Conservation (phyloP, 192 early-diverging fungal genomes). For the Martensiomyces pterosporus region DNA sequence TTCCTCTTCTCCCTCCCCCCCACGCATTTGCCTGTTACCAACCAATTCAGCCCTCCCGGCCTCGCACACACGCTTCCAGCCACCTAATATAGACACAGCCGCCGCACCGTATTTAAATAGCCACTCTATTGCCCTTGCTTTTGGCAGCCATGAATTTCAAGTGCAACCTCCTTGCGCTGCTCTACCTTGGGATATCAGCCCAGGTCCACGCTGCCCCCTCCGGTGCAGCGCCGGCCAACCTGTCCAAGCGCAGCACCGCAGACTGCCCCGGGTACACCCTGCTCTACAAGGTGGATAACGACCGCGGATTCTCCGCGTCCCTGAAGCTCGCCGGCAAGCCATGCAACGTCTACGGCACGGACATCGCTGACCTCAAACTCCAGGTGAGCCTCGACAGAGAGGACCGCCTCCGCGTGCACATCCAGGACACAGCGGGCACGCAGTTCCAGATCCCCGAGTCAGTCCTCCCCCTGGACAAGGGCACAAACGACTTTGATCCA, state of each 20-base stretch:
- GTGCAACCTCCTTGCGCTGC: slow-evolving; percentile 2
- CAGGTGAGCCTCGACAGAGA: slow-evolving; percentile 52
- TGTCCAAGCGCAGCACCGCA: not conserved
- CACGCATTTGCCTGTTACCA: too few relatives aligned
- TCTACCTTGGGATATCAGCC: not conserved
- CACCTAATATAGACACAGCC: too few relatives aligned
- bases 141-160: slow-evolving; percentile 6
- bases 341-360: slow-evolving; percentile 46
- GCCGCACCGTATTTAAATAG: too few relatives aligned
- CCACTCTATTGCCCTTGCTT: too few relatives aligned
- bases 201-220: not conserved
- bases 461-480: slow-evolving; percentile 20
- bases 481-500: slow-evolving; percentile 5
- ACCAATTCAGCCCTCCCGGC: too few relatives aligned
- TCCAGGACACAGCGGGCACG: slow-evolving; percentile 22
- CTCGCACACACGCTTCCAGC: too few relatives aligned
- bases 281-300: not conserved
- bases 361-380: slow-evolving; percentile 42
- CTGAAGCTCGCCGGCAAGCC: slow-evolving; percentile 25
- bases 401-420: slow-evolving; percentile 53
- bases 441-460: slow-evolving; percentile 48
- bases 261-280: not conserved
- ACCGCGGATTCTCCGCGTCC: slow-evolving; percentile 9
- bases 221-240: too few relatives aligned
- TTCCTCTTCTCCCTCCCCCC: too few relatives aligned